Evolutionary conservation across 768 basidiomycete species (phyloP).

Genomic region (Suillus fuscotomentosus): DNA sequence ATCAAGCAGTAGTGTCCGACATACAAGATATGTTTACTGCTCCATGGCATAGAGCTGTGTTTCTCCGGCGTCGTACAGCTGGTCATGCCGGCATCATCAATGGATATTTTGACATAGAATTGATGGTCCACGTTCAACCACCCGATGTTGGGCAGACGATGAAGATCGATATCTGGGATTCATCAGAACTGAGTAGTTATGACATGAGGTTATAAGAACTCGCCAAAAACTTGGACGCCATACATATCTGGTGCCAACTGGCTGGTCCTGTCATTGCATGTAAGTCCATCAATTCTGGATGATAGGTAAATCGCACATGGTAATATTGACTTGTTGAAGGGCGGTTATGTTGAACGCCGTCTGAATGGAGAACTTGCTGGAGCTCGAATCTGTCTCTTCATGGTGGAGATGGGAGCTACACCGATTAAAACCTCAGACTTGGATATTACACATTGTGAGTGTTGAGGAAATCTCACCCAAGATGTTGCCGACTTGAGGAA

Average conservation of each 20-base stretch:
- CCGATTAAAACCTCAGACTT: background rate
- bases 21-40: background rate
- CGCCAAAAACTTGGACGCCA: background rate
- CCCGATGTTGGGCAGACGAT: conserved; percentile 6
- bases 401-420: background rate
- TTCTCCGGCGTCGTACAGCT: background rate
- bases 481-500: background rate
- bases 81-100: background rate
- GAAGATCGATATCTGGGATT: background rate
- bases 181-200: background rate
- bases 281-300: background rate
- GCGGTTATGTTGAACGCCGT: background rate
- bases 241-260: background rate
- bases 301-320: background rate
- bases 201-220: background rate
- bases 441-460: background rate
- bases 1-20: background rate
- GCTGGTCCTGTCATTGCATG: background rate
- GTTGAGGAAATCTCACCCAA: background rate
- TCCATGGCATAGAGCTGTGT: conserved; percentile 2
- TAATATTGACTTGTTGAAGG: background rate
- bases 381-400: background rate
- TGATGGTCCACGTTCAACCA: conserved; percentile 3
- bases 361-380: background rate
- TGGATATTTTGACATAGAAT: conserved; percentile 3